phyloP scores from a whole-genome alignment of 352 stramenopile genomes.

The Phytophthora constricta region DNA sequence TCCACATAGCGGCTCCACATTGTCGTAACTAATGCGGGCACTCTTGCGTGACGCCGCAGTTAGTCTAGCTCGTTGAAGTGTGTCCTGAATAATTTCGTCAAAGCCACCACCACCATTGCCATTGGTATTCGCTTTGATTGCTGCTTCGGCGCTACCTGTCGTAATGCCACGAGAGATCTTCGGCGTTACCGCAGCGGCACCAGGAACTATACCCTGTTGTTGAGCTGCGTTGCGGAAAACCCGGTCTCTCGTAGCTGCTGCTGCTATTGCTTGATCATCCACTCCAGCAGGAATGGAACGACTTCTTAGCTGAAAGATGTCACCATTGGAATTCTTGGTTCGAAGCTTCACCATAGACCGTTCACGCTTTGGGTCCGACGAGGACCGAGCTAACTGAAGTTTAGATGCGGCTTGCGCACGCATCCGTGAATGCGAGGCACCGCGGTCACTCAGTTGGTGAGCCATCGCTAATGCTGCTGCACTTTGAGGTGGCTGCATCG shows the following conservation, averaged over 20 bases:
- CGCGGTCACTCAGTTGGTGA: slow-evolving; percentile 40
- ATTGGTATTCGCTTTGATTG: slow-evolving; percentile 32
- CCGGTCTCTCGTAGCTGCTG: slow-evolving; percentile 28
- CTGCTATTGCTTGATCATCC: slow-evolving; percentile 31
- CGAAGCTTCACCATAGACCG: slow-evolving; percentile 68
- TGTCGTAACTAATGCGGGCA: slow-evolving; percentile 79
- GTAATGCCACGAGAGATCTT: slow-evolving; percentile 76
- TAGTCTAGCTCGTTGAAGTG: slow-evolving; percentile 64
- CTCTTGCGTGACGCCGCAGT: slow-evolving; percentile 65
- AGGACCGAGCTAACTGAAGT: slow-evolving; percentile 72
- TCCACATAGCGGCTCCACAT: slow-evolving; percentile 72
- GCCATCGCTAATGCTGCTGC: slow-evolving; percentile 34
- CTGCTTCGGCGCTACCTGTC: slow-evolving; percentile 57
- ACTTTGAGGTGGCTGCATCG: slow-evolving; percentile 25
- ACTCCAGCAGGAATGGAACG: slow-evolving; percentile 31
- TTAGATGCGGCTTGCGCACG: slow-evolving; percentile 68
- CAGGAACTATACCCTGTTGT: slow-evolving; percentile 19
- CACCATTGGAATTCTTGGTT: slow-evolving; percentile 54
- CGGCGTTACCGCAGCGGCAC: slow-evolving; percentile 42
- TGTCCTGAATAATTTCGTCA: slow-evolving; percentile 75
- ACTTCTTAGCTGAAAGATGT: slow-evolving; percentile 63
- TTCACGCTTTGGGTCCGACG: slow-evolving; percentile 79
- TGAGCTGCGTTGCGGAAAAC: slow-evolving; percentile 25
- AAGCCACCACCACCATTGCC: slow-evolving; percentile 26
- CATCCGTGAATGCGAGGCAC: slow-evolving; percentile 39